Evolutionary conservation across 2,329 filamentous ascomycete species (phyloP).

Genomic region (Trichoderma arundinaceum): DNA sequence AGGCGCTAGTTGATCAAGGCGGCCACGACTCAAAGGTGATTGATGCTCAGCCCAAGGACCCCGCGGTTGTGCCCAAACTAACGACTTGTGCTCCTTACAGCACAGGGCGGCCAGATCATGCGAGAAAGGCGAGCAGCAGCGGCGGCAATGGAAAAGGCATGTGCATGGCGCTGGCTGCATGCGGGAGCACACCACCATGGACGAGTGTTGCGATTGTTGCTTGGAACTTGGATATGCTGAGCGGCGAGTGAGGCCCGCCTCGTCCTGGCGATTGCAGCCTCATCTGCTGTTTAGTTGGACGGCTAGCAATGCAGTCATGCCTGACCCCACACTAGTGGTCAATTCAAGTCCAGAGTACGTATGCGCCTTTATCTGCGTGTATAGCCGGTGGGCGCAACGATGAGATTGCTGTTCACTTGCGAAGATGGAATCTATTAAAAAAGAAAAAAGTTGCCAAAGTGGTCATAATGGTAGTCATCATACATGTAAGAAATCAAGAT

Average conservation of each 20-base stretch:
- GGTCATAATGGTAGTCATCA: no score
- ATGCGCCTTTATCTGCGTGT: no score
- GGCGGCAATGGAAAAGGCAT: background rate
- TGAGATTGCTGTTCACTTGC: no score
- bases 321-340: constrained; percentile 30
- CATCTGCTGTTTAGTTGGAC: constrained; percentile 15
- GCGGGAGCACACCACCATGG: background rate
- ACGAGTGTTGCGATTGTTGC: background rate
- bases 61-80: constrained; percentile 13
- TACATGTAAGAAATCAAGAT: background rate
- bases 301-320: constrained; percentile 25
- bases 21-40: background rate
- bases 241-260: no score
- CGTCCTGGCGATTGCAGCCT: no score
- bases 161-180: constrained; percentile 12
- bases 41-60: background rate
- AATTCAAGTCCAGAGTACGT: background rate
- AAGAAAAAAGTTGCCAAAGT: no score
- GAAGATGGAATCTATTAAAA: no score
- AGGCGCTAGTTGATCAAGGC: background rate
- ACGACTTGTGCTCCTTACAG: background rate
- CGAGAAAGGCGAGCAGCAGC: constrained; percentile 10
- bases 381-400: no score
- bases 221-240: no score
- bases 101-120: background rate